Conservation (phyloP, 805 yeast species). For the Kodamaea nitidulidarum region DNA sequence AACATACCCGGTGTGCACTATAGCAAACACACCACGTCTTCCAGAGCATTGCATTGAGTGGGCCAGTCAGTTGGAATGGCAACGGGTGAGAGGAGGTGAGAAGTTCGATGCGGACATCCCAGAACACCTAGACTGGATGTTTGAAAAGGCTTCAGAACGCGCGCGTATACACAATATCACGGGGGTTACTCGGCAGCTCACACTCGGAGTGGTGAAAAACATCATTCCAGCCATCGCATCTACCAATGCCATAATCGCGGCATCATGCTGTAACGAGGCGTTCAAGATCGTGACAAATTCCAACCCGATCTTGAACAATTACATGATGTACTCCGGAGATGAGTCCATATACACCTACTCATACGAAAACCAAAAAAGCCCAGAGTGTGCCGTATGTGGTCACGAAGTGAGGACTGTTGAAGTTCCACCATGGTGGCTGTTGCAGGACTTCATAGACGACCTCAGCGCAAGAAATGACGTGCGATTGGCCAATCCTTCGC, state of each 20-base stretch:
- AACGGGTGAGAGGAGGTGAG: slow-evolving; percentile 40
- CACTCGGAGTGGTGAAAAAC: slow-evolving; percentile 85
- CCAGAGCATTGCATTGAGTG: slow-evolving; percentile 95
- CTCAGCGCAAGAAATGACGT: slow-evolving; percentile 27
- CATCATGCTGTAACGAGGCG: slow-evolving; percentile 82
- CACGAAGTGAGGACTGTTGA: slow-evolving; percentile 21
- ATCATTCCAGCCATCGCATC: slow-evolving; percentile 94
- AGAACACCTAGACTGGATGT: slow-evolving; percentile 63
- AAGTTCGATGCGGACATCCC: slow-evolving; percentile 66
- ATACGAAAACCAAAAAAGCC: slow-evolving; percentile 56
- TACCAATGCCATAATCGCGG: slow-evolving; percentile 89
- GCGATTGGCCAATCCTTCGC: slow-evolving; percentile 42
- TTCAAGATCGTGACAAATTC: slow-evolving; percentile 71
- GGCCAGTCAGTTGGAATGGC: slow-evolving; percentile 79
- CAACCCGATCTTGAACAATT: slow-evolving; percentile 65
- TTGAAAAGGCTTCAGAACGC: slow-evolving; percentile 48
- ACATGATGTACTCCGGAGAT: slow-evolving; percentile 85
- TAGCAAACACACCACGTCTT: slow-evolving; percentile 88
- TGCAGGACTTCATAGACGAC: slow-evolving; percentile 39
- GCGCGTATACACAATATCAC: slow-evolving; percentile 63
- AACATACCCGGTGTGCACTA: slow-evolving; percentile 87
- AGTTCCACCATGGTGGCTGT: slow-evolving; percentile 27
- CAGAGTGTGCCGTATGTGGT: slow-evolving; percentile 79
- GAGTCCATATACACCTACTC: slow-evolving; percentile 73
- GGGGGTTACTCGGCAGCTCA: slow-evolving; percentile 69